phyloP scores from a whole-genome alignment of 2,329 filamentous ascomycete species.

The Epichloe baconii region DNA sequence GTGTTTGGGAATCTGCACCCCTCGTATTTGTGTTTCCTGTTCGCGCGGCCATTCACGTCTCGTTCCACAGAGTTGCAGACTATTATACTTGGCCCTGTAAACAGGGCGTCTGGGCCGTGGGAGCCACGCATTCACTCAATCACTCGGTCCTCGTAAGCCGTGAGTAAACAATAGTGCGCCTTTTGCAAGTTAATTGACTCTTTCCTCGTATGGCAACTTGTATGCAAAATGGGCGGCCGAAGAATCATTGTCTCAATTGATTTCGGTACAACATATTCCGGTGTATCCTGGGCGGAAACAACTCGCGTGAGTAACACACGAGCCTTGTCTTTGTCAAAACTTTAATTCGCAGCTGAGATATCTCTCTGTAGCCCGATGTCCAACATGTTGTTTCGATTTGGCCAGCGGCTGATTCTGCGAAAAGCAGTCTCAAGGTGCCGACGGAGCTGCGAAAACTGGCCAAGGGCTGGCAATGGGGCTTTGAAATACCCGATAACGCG shows the following conservation, averaged over 20 bases:
- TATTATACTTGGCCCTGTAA: too few relatives aligned
- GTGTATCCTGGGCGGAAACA: conserved; percentile 38
- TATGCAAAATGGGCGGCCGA: conserved; percentile 18
- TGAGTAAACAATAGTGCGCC: too few relatives aligned
- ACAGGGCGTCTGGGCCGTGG: too few relatives aligned
- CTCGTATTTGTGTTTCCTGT: too few relatives aligned
- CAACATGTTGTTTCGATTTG: conserved; percentile 30
- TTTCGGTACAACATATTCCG: conserved; percentile 44
- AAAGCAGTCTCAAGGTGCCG: conserved; percentile 32
- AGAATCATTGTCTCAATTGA: conserved; percentile 40
- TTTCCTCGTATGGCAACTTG: background rate
- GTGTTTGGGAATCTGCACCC: too few relatives aligned
- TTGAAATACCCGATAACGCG: conserved; percentile 30
- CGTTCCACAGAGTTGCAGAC: too few relatives aligned
- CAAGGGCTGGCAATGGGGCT: conserved; percentile 35
- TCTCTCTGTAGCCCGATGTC: conserved; percentile 20
- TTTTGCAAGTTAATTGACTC: too few relatives aligned
- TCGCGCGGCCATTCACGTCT: too few relatives aligned
- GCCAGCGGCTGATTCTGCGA: conserved; percentile 23
- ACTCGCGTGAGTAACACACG: conserved; percentile 17
- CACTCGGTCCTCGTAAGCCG: too few relatives aligned
- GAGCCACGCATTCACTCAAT: too few relatives aligned
- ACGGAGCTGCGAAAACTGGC: conserved; percentile 32
- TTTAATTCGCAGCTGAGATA: too few relatives aligned
- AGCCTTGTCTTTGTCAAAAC: too few relatives aligned